phyloP scores from a whole-genome alignment of 192 early-diverging fungal species.

The Gaertneriomyces sp. region DNA sequence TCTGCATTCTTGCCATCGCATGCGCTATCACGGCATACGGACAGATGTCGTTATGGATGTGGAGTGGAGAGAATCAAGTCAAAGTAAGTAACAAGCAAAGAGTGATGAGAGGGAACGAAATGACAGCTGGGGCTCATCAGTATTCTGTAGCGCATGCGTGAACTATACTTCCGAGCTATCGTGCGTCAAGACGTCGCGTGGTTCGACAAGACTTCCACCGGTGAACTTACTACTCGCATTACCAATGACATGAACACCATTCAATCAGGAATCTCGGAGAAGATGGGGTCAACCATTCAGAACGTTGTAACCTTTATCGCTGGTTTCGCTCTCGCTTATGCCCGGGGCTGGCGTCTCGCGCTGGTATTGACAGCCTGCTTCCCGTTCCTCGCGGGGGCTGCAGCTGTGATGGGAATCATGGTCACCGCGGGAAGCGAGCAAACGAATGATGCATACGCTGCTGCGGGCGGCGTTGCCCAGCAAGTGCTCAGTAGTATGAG shows the following conservation, averaged over 20 bases:
- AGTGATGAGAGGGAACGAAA: not conserved
- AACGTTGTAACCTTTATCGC: conserved; percentile 33
- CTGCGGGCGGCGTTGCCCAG: conserved; percentile 76
- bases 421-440: conserved; percentile 55
- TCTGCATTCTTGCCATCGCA: conserved; percentile 14
- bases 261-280: conserved; percentile 55
- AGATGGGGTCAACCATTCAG: conserved; percentile 47
- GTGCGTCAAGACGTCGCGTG: conserved; percentile 46
- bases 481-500: conserved; percentile 79
- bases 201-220: conserved; percentile 33
- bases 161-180: conserved; percentile 33
- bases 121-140: not conserved
- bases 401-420: conserved; percentile 62
- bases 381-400: conserved; percentile 67
- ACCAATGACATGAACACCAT: conserved; percentile 40
- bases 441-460: conserved; percentile 63
- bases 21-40: conserved; percentile 16
- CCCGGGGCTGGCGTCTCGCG: conserved; percentile 74
- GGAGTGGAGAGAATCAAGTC: conserved; percentile 29
- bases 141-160: conserved; percentile 27
- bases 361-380: conserved; percentile 76
- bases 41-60: conserved; percentile 32
- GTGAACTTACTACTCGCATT: conserved; percentile 40
- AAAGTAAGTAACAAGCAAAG: conserved; percentile 23
- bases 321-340: conserved; percentile 48